A percentile compares a stretch with the other conserved stretches of the same genome.
phyloP scores from a whole-genome alignment of 495 filamentous ascomycete genomes.

The Friedmanniomyces endolithicus region DNA sequence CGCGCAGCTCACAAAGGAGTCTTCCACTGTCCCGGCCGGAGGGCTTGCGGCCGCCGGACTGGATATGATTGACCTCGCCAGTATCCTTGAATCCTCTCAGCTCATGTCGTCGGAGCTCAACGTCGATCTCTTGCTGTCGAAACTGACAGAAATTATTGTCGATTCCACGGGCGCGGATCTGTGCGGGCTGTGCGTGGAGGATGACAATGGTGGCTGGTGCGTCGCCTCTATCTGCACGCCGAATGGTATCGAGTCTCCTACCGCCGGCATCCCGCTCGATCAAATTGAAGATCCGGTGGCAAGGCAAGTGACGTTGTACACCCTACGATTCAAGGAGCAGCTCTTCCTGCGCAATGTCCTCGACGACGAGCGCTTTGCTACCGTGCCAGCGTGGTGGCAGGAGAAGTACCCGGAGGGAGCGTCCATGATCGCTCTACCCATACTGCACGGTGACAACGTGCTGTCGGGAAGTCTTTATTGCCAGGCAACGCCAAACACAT shows the following conservation, averaged over 20 bases:
- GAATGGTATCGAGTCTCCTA: conserved; percentile 48
- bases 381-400: conserved; percentile 59
- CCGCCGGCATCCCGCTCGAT: conserved; percentile 53
- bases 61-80: conserved; percentile 79
- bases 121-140: conserved; percentile 69
- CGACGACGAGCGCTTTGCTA: conserved; percentile 76
- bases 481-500: conserved; percentile 70
- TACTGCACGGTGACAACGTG: conserved; percentile 60
- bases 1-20: conserved; percentile 22
- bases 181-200: conserved; percentile 65
- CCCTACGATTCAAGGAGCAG: conserved; percentile 67
- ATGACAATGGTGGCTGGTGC: conserved; percentile 56
- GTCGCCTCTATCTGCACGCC: conserved; percentile 66
- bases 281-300: conserved; percentile 54
- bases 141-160: conserved; percentile 83
- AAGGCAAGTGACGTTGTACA: conserved; percentile 68
- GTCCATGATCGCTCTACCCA: conserved; percentile 75
- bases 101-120: conserved; percentile 80
- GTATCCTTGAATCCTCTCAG: conserved; percentile 78
- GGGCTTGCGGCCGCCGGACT: conserved; percentile 29
- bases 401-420: conserved; percentile 55
- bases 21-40: conserved; percentile 22
- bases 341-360: conserved; percentile 75
- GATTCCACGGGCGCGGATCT: conserved; percentile 75
- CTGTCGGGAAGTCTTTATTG: conserved; percentile 76